These are phyloP conservation scores for Abelmoschus esculentus DNA, from an alignment of 345 rosid genomes.

Conservation along the genomic window DNA sequence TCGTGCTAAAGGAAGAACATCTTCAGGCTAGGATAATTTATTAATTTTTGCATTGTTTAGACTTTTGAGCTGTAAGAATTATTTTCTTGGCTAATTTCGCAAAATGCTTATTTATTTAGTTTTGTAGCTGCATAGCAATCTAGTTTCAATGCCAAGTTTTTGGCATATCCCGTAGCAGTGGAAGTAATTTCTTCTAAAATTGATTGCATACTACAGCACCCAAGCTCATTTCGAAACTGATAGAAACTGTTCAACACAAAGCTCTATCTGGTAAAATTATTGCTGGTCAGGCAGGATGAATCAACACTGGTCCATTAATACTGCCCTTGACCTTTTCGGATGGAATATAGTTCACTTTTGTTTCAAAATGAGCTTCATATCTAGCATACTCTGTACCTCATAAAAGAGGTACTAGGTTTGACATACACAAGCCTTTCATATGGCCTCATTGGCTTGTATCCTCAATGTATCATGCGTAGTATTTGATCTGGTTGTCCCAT, in stretches of 20 bases:
- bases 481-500: background rate
- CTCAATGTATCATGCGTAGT: background rate
- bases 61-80: background rate
- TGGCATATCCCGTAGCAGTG: background rate
- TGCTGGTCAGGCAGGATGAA: background rate
- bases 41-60: background rate
- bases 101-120: background rate
- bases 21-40: too few species aligned
- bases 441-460: background rate
- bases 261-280: background rate
- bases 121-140: background rate
- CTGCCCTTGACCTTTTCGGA: background rate
- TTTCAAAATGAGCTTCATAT: background rate
- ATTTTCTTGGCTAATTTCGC: background rate
- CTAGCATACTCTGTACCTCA: background rate
- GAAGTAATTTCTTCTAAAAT: background rate
- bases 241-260: background rate
- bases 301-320: background rate
- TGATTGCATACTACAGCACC: constrained; percentile 1
- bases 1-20: background rate
- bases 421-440: background rate
- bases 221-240: background rate
- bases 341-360: constrained; percentile 1
- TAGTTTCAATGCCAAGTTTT: constrained; percentile 1
- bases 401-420: background rate